These are phyloP conservation scores for Rhododendron simsii DNA, from an alignment of 148 eudicot species.

Conservation along the genomic window DNA sequence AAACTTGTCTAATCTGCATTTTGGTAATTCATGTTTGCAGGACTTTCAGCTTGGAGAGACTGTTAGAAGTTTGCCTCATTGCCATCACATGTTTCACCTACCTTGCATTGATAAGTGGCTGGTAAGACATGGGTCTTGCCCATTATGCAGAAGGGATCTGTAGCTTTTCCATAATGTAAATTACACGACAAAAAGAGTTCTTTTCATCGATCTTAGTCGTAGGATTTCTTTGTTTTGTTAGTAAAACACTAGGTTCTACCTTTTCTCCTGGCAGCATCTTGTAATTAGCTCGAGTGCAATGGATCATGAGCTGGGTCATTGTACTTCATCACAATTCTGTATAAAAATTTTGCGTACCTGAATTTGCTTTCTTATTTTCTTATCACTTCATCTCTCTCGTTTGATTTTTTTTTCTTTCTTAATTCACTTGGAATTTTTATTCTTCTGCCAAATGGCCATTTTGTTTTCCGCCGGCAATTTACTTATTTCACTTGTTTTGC, in stretches of 20 bases:
- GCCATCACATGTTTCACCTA: constrained; percentile 91
- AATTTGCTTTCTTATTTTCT: not conserved
- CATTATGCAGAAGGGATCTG: constrained; percentile 90
- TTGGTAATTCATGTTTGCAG: constrained; percentile 27
- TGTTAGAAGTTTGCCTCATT: constrained; percentile 78
- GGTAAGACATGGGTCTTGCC: constrained; percentile 89
- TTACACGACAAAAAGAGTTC: not conserved
- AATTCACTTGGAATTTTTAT: not conserved
- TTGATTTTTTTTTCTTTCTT: not conserved
- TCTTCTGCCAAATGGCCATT: not conserved
- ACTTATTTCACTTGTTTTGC: not conserved
- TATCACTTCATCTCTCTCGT: not conserved
- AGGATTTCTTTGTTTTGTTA: not conserved
- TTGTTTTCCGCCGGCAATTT: too few species aligned
- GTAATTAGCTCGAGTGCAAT: not conserved
- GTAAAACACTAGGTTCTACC: not conserved
- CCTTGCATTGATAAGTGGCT: constrained; percentile 98
- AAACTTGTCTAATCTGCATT: not conserved
- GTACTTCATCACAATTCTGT: not conserved
- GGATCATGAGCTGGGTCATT: not conserved
- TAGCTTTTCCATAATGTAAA: constrained; percentile 36
- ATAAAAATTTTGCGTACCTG: constrained; percentile 3
- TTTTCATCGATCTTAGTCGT: not conserved
- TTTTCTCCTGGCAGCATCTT: not conserved
- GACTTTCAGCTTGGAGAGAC: constrained; percentile 93